phyloP scores from a whole-genome alignment of 352 stramenopile genomes.

The Phytophthora agathidicida region DNA sequence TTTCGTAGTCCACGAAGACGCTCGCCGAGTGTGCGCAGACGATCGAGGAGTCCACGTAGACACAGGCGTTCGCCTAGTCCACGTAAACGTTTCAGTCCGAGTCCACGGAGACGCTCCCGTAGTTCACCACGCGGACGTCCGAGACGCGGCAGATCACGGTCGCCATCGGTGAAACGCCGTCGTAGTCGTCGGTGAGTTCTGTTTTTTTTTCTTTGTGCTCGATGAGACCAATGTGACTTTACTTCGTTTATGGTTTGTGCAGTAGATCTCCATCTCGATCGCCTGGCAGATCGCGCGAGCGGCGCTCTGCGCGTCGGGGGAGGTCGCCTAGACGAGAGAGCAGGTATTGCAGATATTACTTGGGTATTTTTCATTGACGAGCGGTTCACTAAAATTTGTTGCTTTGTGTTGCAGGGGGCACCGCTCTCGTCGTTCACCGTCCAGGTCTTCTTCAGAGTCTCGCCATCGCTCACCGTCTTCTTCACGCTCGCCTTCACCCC shows the following conservation, averaged over 20 bases:
- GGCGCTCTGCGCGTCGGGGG: slow-evolving; percentile 14
- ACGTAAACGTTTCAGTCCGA: slow-evolving; percentile 7
- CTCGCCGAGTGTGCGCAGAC: slow-evolving; percentile 15
- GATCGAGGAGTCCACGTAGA: slow-evolving; percentile 18
- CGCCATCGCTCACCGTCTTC: slow-evolving; percentile 30
- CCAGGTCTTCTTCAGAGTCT: slow-evolving; percentile 30
- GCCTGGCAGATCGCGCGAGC: slow-evolving; percentile 9
- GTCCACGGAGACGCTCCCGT: slow-evolving; percentile 21
- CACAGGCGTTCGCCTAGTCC: slow-evolving; percentile 18
- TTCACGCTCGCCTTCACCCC: slow-evolving; percentile 37
- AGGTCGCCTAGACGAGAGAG: slow-evolving; percentile 12
- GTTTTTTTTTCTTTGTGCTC: background rate
- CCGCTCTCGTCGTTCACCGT: slow-evolving; percentile 24
- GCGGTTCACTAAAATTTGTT: background rate
- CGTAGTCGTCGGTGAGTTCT: slow-evolving; percentile 24
- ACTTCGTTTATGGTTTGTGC: background rate
- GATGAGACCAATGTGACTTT: background rate
- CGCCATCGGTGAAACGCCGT: slow-evolving; percentile 33
- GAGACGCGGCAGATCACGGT: slow-evolving; percentile 26
- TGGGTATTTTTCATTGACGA: background rate
- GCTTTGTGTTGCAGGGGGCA: slow-evolving; percentile 13
- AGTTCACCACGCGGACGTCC: slow-evolving; percentile 22
- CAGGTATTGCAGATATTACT: slow-evolving; percentile 7
- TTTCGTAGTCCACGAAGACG: slow-evolving; percentile 24
- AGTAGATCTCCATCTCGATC: slow-evolving; percentile 40